Base-by-base conservation (phyloP, 495 filamentous ascomycete genomes). In the Aspergillus haitiensis region DNA sequence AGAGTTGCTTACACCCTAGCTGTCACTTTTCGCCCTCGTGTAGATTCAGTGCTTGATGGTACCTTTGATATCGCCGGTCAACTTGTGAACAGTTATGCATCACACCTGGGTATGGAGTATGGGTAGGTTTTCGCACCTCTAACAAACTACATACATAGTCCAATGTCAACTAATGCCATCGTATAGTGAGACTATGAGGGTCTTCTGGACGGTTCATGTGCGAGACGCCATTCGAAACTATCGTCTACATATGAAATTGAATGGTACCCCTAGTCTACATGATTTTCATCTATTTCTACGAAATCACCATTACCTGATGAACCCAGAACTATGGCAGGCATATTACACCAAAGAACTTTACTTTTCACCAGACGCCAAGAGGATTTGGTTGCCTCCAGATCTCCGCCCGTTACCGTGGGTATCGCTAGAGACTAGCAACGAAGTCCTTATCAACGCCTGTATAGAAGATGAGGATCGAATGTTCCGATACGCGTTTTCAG, bases 401-500 rank as follows among this genome's bases (percentile, higher is more conserved):
- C 8, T 9, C 13, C 40, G 9, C 31, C 16, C 54, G 2, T 31
- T 56, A 3, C 27, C 32, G 4, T 48, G 16, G 31, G 33, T 37
- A 16, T 8, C n/a, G 10, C 27, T 47, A 0, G 10, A 47, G 1
- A 21, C 9, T 4, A 9, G 27, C n/a, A 5, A 21, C 9, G 27
- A 9, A 57, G 8, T 40, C 40, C 0, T 33, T 46, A n/a, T 35
- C 21, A 1, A 7, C 39, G 32, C 55, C n/a, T 6, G 7, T 8
- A 18, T 8, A 1, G 42, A 47, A 8, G 42, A n/a, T 7, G 32
- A 32, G 15, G 55, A 49, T 7, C 40, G 44, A 12, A 10, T 57
- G 1, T 9, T 49, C 1, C 13, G 55, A 18, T 57, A 57, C 32
- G 55, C 55, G 5, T 49, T 57, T 39, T 3, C 8, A 13, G 44